Evolutionary conservation across 192 early-diverging fungal genomes (phyloP).

Genomic region (Spinellus fusiger): DNA sequence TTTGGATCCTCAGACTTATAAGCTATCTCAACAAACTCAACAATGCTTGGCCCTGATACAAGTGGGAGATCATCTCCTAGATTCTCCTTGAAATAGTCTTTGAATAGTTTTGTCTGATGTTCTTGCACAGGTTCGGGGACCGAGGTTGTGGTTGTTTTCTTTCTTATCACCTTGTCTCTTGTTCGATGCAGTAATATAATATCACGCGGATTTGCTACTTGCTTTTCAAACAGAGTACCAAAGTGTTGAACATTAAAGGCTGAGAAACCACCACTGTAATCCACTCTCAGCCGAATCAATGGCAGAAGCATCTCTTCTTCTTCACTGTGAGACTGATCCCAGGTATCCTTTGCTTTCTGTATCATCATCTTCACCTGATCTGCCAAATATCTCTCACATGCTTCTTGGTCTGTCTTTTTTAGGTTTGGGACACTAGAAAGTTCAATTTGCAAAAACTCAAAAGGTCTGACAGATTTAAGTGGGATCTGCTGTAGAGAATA

Average conservation of each 20-base stretch:
- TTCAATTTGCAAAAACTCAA: conserved; percentile 68
- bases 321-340: conserved; percentile 21
- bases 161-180: conserved; percentile 8
- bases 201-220: conserved; percentile 86
- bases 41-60: too few relatives aligned
- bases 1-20: too few relatives aligned
- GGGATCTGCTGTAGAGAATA: conserved; percentile 73
- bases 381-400: conserved; percentile 47
- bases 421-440: conserved; percentile 46
- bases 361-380: conserved; percentile 62
- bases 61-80: background rate
- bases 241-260: conserved; percentile 85
- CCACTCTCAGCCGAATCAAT: conserved; percentile 78
- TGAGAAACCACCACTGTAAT: conserved; percentile 79
- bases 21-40: too few relatives aligned
- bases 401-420: conserved; percentile 46
- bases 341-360: conserved; percentile 55
- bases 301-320: conserved; percentile 56
- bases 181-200: conserved; percentile 78
- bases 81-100: too few relatives aligned
- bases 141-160: background rate
- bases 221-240: conserved; percentile 70
- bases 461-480: conserved; percentile 80
- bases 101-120: too few relatives aligned
- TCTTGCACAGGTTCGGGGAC: background rate